Evolutionary conservation across 805 yeast genomes (phyloP).

Genomic region (Metschnikowia continentalis): DNA sequence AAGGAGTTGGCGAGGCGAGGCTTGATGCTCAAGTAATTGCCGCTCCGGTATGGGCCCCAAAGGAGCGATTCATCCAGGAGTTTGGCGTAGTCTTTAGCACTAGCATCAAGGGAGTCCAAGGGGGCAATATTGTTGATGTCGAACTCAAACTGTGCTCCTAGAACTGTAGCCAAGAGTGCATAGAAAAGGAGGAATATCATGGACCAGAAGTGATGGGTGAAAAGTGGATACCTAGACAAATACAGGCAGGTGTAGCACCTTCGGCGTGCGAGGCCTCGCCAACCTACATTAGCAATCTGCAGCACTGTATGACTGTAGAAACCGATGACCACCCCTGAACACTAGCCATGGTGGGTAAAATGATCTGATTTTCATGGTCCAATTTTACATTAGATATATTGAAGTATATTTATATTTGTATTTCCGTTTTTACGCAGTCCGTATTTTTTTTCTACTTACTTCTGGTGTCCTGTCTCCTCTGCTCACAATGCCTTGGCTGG

Average conservation of each 20-base stretch:
- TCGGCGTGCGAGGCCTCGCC: neutral
- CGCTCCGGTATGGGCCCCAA: conserved; percentile 95
- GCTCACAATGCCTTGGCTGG: no score
- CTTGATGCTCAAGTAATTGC: conserved; percentile 78
- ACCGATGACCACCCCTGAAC: no score
- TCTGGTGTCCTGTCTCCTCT: no score
- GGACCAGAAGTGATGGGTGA: neutral
- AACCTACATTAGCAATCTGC: neutral
- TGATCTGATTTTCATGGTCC: no score
- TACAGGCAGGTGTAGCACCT: no score
- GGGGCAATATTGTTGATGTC: conserved; percentile 10
- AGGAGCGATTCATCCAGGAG: conserved; percentile 23
- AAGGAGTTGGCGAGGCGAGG: conserved; percentile 78
- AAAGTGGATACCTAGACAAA: neutral
- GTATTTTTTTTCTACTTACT: no score
- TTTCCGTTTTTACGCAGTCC: no score
- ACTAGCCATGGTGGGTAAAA: no score
- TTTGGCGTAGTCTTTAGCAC: neutral
- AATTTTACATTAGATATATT: no score
- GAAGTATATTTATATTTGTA: no score
- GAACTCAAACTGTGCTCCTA: conserved; percentile 8
- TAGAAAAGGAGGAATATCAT: conserved; percentile 4
- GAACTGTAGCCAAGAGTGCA: conserved; percentile 1
- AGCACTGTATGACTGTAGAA: neutral
- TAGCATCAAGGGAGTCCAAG: neutral